Base-by-base conservation (phyloP, 2,329 filamentous ascomycete species). In the Claviceps maximensis region DNA sequence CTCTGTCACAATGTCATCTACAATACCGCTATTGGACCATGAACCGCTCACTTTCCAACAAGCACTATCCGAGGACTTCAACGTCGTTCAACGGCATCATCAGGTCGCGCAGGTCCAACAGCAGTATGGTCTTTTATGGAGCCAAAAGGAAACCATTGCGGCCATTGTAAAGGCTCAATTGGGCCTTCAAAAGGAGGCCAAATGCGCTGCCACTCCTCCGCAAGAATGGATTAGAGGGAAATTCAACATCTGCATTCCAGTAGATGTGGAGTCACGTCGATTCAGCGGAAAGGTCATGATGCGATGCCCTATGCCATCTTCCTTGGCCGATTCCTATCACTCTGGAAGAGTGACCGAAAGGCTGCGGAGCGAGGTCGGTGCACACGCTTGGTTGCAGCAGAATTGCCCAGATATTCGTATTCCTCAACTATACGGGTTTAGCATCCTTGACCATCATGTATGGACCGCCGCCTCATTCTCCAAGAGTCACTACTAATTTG, bases 341-440 rank as follows among this genome's bases (percentile, higher is more conserved):
- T 68, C 69, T 13, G 71, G 70, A 13, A 72, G 65, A 44, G 63
- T 65, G 15, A 66, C 74, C 36, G 71, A 74, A 60, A 74, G 74
- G 61, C 19, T 74, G n/a, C 46, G 59, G 25, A 55, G 52, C n/a
- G 62, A 65, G 49, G 58, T 61, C 2, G 61, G 53, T 15, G 53
- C 61, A 5, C 64, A 63, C 40, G 42, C 49, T 1, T 65, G 59
- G 61, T 55, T 65, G 41, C 57, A 63, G 52, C 49, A 62, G 45
- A 41, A 61, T 47, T 65, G 62, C 49, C 54, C 58, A 8, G 56
- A 60, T 29, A 54, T 64, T 27, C 58, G 57, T 40, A 59, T 62
- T 38, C 60, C 61, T 17, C 49, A 54, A 17, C 57, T 64, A 9
- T 59, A 59, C 27, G 60, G 58, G 1, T 62, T 63, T 54, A 57